Evolutionary conservation across 306 rosid species (phyloP), one percentile per base, ranked within the genome.

Genomic region (Cyamopsis tetragonoloba): DNA sequence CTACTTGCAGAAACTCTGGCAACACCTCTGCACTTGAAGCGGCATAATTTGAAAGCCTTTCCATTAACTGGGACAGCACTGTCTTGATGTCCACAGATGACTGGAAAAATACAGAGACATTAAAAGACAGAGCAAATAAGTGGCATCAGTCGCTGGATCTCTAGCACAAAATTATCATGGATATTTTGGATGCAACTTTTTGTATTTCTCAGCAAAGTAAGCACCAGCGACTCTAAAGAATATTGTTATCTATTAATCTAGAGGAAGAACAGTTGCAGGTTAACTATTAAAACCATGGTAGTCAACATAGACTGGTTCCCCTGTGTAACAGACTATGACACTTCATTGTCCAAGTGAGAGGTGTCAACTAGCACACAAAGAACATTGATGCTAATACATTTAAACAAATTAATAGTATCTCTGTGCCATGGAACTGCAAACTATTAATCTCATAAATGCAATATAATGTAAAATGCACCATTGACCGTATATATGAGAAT

Each of bases 1-100:
- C 97, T 57, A 95, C 99, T 87, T 90, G 97, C 82, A 95, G 85
- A 70, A 95, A 95, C 79, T 95, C 99, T 12, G 99, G 99, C 70
- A 95, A 74, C 72, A 90, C 96, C 84, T 95, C 99, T 14, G 87
- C 46, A 78, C 97, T 95, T 69, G 99, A 95, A 53, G 97, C 96
- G 64, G 99, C 97, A 80, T 95, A 90, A 68, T 95, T 86, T 32
- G 99, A 88, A 77, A 95, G 97, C 70, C 99, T 88, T 73, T 95
- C 95, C 99, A 95, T 95, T 67, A 95, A 82, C 69, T 86, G 99
- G 77, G 99, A 95, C 66, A 95, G 83, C 50, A 95, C 92, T 10
- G 91, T 90, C 89, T 95, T 95, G 88, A 95, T 83, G 68, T 95
- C 99, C 72, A 95, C 99, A 23, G 95, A 80, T 54, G 97, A 68